Percentiles rank a stretch among this genome's conserved stretches.
These are phyloP conservation scores for Bipolaris bicolor DNA, from an alignment of 2,329 filamentous ascomycete species.

Conservation along the genomic window DNA sequence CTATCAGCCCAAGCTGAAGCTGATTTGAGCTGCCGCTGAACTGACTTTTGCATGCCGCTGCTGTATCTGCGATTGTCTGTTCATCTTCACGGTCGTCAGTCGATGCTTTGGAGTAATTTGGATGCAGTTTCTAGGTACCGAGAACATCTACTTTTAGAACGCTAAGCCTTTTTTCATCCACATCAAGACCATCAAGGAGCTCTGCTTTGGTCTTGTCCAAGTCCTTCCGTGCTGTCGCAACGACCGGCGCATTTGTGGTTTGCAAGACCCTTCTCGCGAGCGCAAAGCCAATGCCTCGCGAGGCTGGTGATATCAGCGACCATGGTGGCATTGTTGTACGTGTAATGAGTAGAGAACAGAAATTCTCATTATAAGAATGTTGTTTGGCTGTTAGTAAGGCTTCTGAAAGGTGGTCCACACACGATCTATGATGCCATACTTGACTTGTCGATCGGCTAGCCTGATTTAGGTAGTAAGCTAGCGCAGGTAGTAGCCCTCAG, in stretches of 20 bases:
- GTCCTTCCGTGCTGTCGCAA: slow-evolving; percentile 66
- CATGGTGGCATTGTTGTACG: slow-evolving; percentile 52
- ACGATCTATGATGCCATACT: slow-evolving; percentile 44
- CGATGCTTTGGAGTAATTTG: neutral
- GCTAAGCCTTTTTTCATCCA: slow-evolving; percentile 56
- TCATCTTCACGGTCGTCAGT: slow-evolving; percentile 59
- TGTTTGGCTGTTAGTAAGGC: slow-evolving; percentile 6
- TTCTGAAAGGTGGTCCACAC: slow-evolving; percentile 16
- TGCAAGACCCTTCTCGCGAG: slow-evolving; percentile 64
- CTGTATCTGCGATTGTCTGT: slow-evolving; percentile 62
- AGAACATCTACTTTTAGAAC: slow-evolving; percentile 63
- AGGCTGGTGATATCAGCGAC: slow-evolving; percentile 64
- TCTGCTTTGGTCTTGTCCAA: slow-evolving; percentile 55
- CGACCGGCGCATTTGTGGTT: slow-evolving; percentile 63
- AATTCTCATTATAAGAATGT: slow-evolving; percentile 14
- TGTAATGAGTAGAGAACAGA: neutral
- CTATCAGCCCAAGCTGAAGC: slow-evolving; percentile 70
- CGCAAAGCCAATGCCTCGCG: slow-evolving; percentile 67
- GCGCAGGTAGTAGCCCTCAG: neutral
- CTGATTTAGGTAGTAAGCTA: slow-evolving; percentile 1
- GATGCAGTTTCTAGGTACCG: slow-evolving; percentile 50
- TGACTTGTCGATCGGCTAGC: slow-evolving; percentile 29
- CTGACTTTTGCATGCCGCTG: slow-evolving; percentile 59
- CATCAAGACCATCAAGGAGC: slow-evolving; percentile 58
- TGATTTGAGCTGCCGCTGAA: slow-evolving; percentile 59